A percentile compares a stretch with the other conserved stretches of the same genome.
Evolutionary conservation across 1,284 basidiomycete genomes (phyloP).

Genomic region (Phellinidium pouzarii): DNA sequence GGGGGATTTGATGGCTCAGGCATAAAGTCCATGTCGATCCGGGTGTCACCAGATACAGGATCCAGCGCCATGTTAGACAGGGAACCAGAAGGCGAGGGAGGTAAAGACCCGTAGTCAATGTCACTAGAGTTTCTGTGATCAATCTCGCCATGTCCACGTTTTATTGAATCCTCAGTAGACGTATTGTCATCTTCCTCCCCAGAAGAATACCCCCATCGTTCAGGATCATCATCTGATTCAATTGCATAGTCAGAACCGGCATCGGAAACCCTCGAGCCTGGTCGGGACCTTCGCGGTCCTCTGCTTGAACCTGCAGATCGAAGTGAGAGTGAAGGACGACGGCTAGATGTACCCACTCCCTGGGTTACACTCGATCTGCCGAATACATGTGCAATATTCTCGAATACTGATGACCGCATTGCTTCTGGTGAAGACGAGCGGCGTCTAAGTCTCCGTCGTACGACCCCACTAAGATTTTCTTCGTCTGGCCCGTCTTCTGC

Average conservation of each 20-base stretch:
- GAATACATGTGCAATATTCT: constrained; percentile 66
- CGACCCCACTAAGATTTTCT: constrained; percentile 12
- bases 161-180: constrained; percentile 23
- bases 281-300: constrained; percentile 42
- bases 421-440: constrained; percentile 13
- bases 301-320: constrained; percentile 49
- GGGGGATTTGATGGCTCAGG: constrained; percentile 57
- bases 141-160: constrained; percentile 27
- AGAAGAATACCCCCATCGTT: constrained; percentile 77
- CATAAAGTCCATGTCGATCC: constrained; percentile 68
- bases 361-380: constrained; percentile 33
- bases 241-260: constrained; percentile 52
- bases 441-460: constrained; percentile 10
- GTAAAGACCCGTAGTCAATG: constrained; percentile 62
- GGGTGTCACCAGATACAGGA: constrained; percentile 70
- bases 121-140: constrained; percentile 33
- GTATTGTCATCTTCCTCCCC: constrained; percentile 41
- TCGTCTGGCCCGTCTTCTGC: constrained; percentile 17
- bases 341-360: constrained; percentile 33
- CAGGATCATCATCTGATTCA: constrained; percentile 48
- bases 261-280: constrained; percentile 38
- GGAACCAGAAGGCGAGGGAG: constrained; percentile 50
- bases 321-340: constrained; percentile 49
- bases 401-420: constrained; percentile 49
- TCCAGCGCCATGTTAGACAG: constrained; percentile 67